Base-by-base conservation (phyloP, 177 flowering plant species). In the Tripterygium wilfordii region DNA sequence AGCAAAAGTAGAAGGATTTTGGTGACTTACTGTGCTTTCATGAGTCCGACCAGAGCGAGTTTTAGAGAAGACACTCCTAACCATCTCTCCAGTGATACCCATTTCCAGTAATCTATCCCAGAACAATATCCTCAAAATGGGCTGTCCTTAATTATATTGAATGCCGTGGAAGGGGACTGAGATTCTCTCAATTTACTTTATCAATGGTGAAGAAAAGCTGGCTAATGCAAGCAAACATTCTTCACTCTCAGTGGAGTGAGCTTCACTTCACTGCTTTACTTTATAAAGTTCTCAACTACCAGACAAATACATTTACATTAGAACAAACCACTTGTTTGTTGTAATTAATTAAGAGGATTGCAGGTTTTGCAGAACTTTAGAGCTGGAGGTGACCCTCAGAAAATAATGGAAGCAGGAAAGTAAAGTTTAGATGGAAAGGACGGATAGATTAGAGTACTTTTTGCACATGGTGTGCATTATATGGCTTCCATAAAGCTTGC, bases 11-110 rank as follows among this genome's bases (percentile, higher is more conserved):
- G n/a, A 28, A 18, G 6, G 18, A 3, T 3, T 13, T 17, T 5
- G 17, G 9, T 31, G 25, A 56, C 83, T 66, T 31, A 82, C 84
- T 59, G 63, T 69, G 68, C 47, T 63, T 6, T 75, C 78, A 4
- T 63, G 74, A 13, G 66, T 45, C 20, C 55, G 28, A 14, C 58
- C 36, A 20, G 84, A 71, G 15, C 74, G 65, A 61, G 60, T 75
- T 57, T 71, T 83, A 6, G 80, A 77, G 83, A 88, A 81, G 50
- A 83, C 83, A 49, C 67, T 76, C 65, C 61, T 76, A 10, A 72
- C 88, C 17, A 80, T 54, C 58, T 64, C 87, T 17, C 87, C 82
- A 24, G 82, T 71, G 54, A 80, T 64, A 39, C 94, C 96, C 96
- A 88, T 87, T 45, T 69, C 58, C 2, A 20, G 29, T 42, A 42